Evolutionary conservation across 108 stramenopile genomes (phyloP).

Genomic region (Cylindrotheca closterium): DNA sequence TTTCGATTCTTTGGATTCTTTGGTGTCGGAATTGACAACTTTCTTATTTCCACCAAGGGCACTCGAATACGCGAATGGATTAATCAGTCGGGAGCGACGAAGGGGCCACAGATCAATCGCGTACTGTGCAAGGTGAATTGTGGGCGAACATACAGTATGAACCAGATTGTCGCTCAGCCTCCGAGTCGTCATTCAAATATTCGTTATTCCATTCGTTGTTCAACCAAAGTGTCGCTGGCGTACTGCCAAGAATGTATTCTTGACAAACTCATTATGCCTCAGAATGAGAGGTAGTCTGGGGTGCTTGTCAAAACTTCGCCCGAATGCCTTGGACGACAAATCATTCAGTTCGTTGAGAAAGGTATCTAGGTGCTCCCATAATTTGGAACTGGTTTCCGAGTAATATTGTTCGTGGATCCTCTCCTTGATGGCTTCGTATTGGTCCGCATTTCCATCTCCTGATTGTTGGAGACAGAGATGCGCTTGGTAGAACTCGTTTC

Average conservation of each 20-base stretch:
- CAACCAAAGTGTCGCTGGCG: slow-evolving; percentile 4
- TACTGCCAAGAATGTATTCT: slow-evolving; percentile 23
- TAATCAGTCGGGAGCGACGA: too few species aligned
- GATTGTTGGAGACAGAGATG: slow-evolving; percentile 46
- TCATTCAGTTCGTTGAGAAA: slow-evolving; percentile 43
- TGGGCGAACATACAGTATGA: too few species aligned
- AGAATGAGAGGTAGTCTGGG: slow-evolving; percentile 30
- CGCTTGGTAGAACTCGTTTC: slow-evolving; percentile 44
- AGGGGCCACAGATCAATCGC: too few species aligned
- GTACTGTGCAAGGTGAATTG: too few species aligned
- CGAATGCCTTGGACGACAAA: slow-evolving; percentile 41
- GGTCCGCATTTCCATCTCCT: slow-evolving; percentile 47
- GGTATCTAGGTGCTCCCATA: slow-evolving; percentile 58
- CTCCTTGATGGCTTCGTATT: slow-evolving; percentile 46
- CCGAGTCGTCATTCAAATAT: too few species aligned
- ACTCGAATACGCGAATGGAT: too few species aligned
- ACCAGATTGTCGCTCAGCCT: too few species aligned
- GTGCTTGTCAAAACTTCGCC: slow-evolving; percentile 41
- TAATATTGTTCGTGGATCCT: slow-evolving; percentile 57
- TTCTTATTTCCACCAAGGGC: too few species aligned
- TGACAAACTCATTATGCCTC: slow-evolving; percentile 25
- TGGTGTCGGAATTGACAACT: too few species aligned
- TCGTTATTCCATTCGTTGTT: too few species aligned
- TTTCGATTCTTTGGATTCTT: too few species aligned
- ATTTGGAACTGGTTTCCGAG: slow-evolving; percentile 40